Percentiles rank a stretch among this genome's conserved stretches.
Conservation (phyloP, 1,139 yeast genomes). For the Yamadazyma dushanensis region DNA sequence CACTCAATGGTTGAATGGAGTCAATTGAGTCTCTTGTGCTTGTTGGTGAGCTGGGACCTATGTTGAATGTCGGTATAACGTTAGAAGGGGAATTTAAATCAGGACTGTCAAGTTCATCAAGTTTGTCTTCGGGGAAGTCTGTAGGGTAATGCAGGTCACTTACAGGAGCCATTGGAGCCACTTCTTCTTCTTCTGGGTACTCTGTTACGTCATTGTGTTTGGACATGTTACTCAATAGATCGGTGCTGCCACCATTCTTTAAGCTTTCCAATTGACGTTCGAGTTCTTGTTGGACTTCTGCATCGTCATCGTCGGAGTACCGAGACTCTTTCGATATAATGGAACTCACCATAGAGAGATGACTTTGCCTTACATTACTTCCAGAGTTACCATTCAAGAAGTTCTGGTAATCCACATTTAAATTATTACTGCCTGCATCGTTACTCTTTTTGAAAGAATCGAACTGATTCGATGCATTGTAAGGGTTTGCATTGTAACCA, state of each 20-base stretch:
- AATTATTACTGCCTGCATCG: slow-evolving; percentile 9
- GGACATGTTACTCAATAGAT: slow-evolving; percentile 4
- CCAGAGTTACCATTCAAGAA: slow-evolving; percentile 20
- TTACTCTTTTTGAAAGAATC: slow-evolving; percentile 16
- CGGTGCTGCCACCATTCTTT: slow-evolving; percentile 28
- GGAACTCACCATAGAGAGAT: slow-evolving; percentile 46
- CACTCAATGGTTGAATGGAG: slow-evolving; percentile 27
- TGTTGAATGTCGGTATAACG: slow-evolving; percentile 1
- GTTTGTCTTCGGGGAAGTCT: slow-evolving; percentile 6
- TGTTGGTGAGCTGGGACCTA: slow-evolving; percentile 7
- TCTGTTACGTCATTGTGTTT: slow-evolving; percentile 3
- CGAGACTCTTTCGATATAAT: slow-evolving; percentile 39
- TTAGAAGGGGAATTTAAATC: not conserved
- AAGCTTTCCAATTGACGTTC: slow-evolving; percentile 40
- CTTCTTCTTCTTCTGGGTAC: slow-evolving; percentile 10
- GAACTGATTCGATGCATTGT: slow-evolving; percentile 16
- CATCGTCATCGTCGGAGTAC: slow-evolving; percentile 37
- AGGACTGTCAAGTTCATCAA: slow-evolving; percentile 1
- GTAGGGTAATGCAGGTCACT: slow-evolving; percentile 8
- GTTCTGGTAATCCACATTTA: slow-evolving; percentile 30
- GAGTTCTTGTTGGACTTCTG: slow-evolving; percentile 39
- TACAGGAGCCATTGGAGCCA: too few species aligned
- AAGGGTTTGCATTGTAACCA: not conserved
- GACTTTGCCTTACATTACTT: slow-evolving; percentile 26
- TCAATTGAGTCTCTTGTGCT: slow-evolving; percentile 21